phyloP scores from a whole-genome alignment of 345 rosid genomes.

The Salix exigua region DNA sequence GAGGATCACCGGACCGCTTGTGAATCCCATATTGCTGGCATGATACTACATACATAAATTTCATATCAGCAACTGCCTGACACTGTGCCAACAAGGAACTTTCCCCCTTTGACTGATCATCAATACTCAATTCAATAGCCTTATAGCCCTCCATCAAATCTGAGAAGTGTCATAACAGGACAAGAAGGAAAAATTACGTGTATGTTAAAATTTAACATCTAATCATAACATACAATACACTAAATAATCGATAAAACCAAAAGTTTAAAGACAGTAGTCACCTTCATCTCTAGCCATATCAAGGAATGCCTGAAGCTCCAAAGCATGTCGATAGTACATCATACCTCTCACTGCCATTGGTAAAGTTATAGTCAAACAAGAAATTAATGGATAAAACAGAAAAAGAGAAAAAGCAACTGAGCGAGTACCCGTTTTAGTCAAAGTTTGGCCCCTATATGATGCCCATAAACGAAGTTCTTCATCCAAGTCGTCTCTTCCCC shows the following conservation, averaged over 20 bases:
- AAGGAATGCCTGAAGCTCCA: constrained; percentile 99
- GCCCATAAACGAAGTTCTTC: constrained; percentile 94
- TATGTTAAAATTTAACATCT: neutral
- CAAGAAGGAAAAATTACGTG: constrained; percentile 8
- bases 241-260: neutral
- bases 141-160: constrained; percentile 97
- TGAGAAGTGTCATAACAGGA: constrained; percentile 31
- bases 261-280: constrained; percentile 21
- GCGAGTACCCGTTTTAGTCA: constrained; percentile 87
- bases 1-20: constrained; percentile 74
- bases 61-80: constrained; percentile 99
- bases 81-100: constrained; percentile 83
- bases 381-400: neutral
- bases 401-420: neutral
- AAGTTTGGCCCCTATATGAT: constrained; percentile 93
- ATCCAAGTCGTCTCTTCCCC: constrained; percentile 50
- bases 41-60: constrained; percentile 90
- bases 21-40: constrained; percentile 95
- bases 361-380: constrained; percentile 8
- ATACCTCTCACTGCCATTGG: constrained; percentile 84
- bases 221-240: neutral
- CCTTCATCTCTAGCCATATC: constrained; percentile 99
- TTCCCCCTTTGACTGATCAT: constrained; percentile 66
- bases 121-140: constrained; percentile 71
- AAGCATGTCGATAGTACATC: constrained; percentile 96